Evolutionary conservation across 768 basidiomycete genomes (phyloP), one percentile per base, ranked within the genome.

Genomic region (Collybiopsis confluens): DNA sequence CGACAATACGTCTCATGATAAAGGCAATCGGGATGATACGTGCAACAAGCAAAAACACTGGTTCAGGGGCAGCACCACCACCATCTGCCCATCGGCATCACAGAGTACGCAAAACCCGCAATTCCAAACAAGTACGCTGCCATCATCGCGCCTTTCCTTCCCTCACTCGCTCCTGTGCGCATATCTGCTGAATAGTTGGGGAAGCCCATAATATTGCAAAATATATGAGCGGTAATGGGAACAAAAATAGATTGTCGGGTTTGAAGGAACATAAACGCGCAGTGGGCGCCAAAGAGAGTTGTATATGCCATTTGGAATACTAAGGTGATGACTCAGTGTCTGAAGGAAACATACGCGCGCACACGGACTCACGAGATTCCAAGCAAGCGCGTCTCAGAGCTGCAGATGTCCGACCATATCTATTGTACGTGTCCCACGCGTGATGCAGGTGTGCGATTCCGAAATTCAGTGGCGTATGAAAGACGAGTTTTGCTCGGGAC

Each of bases 171-270:
- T 15, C 47, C 47, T 21, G 26, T 35, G n/a, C 40, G 24, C 26
- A 53, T 15, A 35, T 53, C 52, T 45, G 20, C 52, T 13, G 4
- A 1, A 26, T 44, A 53, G n/a, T 53, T 33, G 9, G 96, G 97
- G 26, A 98, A 62, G 1, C 95, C 95, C 91, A 98, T 95, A 46
- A 89, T 66, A 64, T 99, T 99, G 75, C 97, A 98, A 64, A 93
- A 96, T 1, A 88, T 70, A 64, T 99, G 97, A 0, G 92, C 83
- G 8, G 79, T 68, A 52, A 94, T 77, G 2, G 94, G 75, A 1
- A 93, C 87, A 27, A 87, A 67, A 55, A 98, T 70, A 4, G 92
- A 94, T 40, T 28, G 38, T 15, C 87, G 83, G 3, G 94, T 93
- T 45, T 89, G 83, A 7, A 96, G 75, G 70, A 94, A 56, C n/a